These are phyloP conservation scores for Aegilops speltoides DNA, from an alignment of 176 grass and related monocot species.

Conservation along the genomic window DNA sequence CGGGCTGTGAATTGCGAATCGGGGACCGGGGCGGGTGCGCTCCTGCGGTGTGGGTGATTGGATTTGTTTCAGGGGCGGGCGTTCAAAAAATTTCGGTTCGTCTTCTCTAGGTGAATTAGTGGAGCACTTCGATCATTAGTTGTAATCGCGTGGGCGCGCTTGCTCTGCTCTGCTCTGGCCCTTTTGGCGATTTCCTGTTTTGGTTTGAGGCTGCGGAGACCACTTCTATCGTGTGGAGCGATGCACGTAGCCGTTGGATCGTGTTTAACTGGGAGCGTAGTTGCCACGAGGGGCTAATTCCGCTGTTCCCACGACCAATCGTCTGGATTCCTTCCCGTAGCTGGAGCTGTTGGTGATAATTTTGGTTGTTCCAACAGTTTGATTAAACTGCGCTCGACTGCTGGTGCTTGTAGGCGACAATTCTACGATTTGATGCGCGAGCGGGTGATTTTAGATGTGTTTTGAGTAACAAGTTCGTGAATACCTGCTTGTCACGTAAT, in stretches of 20 bases:
- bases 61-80: constrained; percentile 11
- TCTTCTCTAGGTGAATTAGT: neutral
- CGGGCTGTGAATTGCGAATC: neutral
- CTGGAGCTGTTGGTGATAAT: neutral
- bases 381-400: neutral
- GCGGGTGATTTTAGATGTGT: neutral
- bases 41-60: neutral
- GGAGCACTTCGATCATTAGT: constrained; percentile 17
- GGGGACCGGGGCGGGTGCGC: constrained; percentile 22
- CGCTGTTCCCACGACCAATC: neutral
- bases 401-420: neutral
- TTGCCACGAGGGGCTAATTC: neutral
- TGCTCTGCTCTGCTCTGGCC: neutral
- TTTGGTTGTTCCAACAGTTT: constrained; percentile 12
- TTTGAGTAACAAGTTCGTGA: neutral
- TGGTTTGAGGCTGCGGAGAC: neutral
- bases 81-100: neutral
- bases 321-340: neutral
- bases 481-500: neutral
- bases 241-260: neutral
- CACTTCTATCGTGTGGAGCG: neutral
- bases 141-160: neutral
- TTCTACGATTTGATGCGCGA: neutral
- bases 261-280: neutral
- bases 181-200: neutral